phyloP scores from a whole-genome alignment of 1,284 basidiomycete species.

The Leccinum solheimii region DNA sequence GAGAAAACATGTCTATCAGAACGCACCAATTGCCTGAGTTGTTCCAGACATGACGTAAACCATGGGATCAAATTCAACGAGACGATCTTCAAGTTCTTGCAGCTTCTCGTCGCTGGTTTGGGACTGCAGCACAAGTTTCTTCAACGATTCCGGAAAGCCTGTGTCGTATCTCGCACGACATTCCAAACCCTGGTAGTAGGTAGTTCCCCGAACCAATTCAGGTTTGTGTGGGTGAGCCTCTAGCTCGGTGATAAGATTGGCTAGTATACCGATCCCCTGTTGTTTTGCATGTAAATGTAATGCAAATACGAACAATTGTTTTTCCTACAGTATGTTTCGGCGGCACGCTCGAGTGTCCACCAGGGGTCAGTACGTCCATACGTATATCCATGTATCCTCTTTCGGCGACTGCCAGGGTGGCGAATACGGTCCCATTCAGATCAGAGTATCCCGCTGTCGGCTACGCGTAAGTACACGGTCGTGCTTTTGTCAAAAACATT shows the following conservation, averaged over 20 bases:
- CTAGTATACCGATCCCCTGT: conserved; percentile 58
- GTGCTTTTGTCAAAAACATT: neutral
- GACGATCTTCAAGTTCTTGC: conserved; percentile 31
- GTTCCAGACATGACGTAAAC: conserved; percentile 38
- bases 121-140: conserved; percentile 30
- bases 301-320: neutral
- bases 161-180: conserved; percentile 28
- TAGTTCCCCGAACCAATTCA: conserved; percentile 35
- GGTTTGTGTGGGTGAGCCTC: conserved; percentile 49
- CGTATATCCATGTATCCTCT: conserved; percentile 65
- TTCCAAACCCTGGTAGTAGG: conserved; percentile 29
- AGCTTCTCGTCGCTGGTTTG: conserved; percentile 29
- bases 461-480: neutral
- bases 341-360: conserved; percentile 69
- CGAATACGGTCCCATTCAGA: conserved; percentile 42
- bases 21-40: conserved; percentile 49
- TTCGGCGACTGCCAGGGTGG: conserved; percentile 57
- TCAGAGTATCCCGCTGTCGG: conserved; percentile 37
- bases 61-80: conserved; percentile 31
- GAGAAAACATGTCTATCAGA: neutral
- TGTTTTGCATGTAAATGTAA: too few species aligned
- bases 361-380: conserved; percentile 54
- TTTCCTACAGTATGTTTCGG: conserved; percentile 56
- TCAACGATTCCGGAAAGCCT: conserved; percentile 33
- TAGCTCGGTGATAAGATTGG: conserved; percentile 49